Evolutionary conservation across 1,284 basidiomycete genomes (phyloP).

Genomic region (Ceratobasidium sp.): DNA sequence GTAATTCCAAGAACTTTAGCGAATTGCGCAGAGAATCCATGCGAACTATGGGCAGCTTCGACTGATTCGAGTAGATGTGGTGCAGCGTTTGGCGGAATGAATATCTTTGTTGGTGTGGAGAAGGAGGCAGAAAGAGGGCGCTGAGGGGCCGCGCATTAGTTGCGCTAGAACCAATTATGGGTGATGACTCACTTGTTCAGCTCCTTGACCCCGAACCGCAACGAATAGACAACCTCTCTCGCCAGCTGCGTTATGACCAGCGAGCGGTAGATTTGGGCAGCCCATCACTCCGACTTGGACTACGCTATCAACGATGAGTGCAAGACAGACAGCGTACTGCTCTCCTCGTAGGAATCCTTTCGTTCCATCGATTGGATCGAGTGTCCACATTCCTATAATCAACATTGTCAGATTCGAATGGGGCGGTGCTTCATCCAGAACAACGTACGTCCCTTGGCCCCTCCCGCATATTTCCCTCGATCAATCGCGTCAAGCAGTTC

Average conservation of each 20-base stretch:
- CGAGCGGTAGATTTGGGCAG: slow-evolving; percentile 90
- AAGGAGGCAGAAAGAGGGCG: slow-evolving; percentile 57
- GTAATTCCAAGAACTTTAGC: slow-evolving; percentile 78
- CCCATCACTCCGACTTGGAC: slow-evolving; percentile 94
- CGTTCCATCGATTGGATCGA: slow-evolving; percentile 93
- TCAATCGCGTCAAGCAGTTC: slow-evolving; percentile 89
- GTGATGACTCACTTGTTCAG: slow-evolving; percentile 70
- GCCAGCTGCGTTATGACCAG: slow-evolving; percentile 69
- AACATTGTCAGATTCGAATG: not conserved
- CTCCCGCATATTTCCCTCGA: slow-evolving; percentile 85
- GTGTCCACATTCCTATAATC: slow-evolving; percentile 86
- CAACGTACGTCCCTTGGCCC: slow-evolving; percentile 78
- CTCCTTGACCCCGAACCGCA: slow-evolving; percentile 85
- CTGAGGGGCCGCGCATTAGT: slow-evolving; percentile 55
- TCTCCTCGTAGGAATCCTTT: slow-evolving; percentile 97
- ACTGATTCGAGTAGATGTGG: slow-evolving; percentile 92
- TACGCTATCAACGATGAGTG: slow-evolving; percentile 86
- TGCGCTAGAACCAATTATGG: not conserved
- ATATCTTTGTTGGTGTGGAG: slow-evolving; percentile 53
- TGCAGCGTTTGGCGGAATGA: slow-evolving; percentile 60
- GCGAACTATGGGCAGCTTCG: slow-evolving; percentile 92
- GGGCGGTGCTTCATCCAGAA: slow-evolving; percentile 17
- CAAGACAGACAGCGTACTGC: slow-evolving; percentile 97
- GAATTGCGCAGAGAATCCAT: slow-evolving; percentile 84
- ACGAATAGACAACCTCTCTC: slow-evolving; percentile 85